Evolutionary conservation across 306 rosid species (phyloP).

Genomic region (Prunus davidiana): DNA sequence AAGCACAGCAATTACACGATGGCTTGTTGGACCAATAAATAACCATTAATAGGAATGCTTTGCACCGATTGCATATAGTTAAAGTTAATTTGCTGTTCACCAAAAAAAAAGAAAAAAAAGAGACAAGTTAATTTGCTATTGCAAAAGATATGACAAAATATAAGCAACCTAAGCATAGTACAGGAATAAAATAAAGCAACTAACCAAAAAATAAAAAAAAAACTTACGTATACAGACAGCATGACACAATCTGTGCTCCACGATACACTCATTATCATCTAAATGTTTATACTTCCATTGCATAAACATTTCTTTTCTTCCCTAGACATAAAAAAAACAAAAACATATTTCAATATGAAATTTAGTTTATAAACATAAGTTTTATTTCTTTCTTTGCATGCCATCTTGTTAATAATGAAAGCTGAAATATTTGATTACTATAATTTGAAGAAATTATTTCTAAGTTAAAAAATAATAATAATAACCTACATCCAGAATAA

Average conservation of each 20-base stretch:
- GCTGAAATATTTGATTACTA: neutral
- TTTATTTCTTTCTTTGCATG: neutral
- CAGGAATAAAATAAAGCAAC: neutral
- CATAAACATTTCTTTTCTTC: no score
- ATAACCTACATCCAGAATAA: constrained; percentile 87
- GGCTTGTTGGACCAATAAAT: constrained; percentile 42
- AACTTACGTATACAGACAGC: no score
- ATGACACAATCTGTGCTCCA: no score
- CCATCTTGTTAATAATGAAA: neutral
- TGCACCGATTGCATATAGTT: neutral
- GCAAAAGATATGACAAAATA: neutral
- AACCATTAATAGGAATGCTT: constrained; percentile 2
- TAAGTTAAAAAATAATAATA: neutral
- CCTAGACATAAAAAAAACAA: neutral
- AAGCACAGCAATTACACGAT: constrained; percentile 77
- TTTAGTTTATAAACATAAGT: neutral
- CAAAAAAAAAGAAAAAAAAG: no score
- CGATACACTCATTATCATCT: no score
- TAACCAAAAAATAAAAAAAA: no score
- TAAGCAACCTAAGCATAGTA: neutral
- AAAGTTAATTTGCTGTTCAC: no score
- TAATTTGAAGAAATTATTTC: neutral
- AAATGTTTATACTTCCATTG: no score
- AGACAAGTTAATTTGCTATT: neutral
- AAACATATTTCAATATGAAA: neutral